Evolutionary conservation across 2,329 filamentous ascomycete species (phyloP).

Genomic region (Talaromyces sp.): DNA sequence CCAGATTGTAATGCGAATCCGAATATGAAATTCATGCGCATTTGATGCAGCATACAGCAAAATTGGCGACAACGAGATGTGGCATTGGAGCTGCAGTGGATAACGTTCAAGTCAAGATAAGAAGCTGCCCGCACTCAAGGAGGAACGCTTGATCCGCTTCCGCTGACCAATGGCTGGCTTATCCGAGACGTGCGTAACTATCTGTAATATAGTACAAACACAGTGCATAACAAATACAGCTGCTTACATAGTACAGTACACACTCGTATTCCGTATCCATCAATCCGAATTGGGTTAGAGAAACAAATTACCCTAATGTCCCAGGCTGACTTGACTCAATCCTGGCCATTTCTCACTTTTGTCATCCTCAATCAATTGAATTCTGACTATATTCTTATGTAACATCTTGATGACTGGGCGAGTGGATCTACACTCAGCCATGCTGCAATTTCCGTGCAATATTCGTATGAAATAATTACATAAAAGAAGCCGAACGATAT

Average conservation of each 20-base stretch:
- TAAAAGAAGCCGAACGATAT: slow-evolving; percentile 2
- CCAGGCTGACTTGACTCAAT: neutral
- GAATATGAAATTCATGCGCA: neutral
- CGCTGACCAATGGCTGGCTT: neutral
- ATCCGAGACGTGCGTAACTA: neutral
- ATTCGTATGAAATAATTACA: slow-evolving; percentile 4
- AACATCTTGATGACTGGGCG: neutral
- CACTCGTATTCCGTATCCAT: neutral
- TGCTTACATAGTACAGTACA: neutral
- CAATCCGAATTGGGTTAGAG: neutral
- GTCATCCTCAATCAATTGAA: neutral
- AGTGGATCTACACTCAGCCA: slow-evolving; percentile 3
- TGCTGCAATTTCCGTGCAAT: slow-evolving; percentile 14
- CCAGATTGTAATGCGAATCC: neutral
- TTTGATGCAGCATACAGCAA: neutral
- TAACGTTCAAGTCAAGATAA: neutral
- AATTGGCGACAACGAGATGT: neutral
- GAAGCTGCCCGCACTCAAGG: neutral
- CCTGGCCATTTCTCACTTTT: neutral
- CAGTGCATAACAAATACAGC: neutral
- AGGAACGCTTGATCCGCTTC: slow-evolving; percentile 2
- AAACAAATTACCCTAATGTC: slow-evolving; percentile 1
- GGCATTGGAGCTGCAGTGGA: neutral
- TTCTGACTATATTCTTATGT: slow-evolving; percentile 3
- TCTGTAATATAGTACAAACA: neutral